Base-by-base conservation (phyloP, 176 grass and related monocot species). In the Eleusine coracana region DNA sequence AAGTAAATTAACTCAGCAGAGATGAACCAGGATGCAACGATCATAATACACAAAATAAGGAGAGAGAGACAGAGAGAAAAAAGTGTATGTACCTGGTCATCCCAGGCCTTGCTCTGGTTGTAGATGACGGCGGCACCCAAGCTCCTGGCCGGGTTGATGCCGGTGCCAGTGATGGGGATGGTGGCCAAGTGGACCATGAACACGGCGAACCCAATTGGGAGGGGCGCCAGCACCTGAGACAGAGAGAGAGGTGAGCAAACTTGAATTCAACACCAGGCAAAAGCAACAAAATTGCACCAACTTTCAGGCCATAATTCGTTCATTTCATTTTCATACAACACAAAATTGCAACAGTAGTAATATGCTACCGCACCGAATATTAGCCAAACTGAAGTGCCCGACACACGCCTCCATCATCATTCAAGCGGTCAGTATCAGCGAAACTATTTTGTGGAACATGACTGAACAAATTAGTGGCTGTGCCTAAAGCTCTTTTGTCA, bases 151-250 rank as follows among this genome's bases (percentile, higher is more conserved):
- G 94, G 94, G 80, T 93, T 96, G 83, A 96, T 96, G 34, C 94
- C 94, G 58, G 94, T 96, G 62, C 94, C 94, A 51, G 94, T 96
- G 83, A 96, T 91, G 1, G 94, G 94, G 80, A 96, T 96, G 67
- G 94, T 96, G 17, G 94, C 94, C n/a, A 93, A 37, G 80, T 96
- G 94, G 31, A 96, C 94, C 94, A 93, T 93, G 91, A 96, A 96
- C 62, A 96, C 94, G 42, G 94, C 91, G 85, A 96, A 96, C 8
- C 94, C 94, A 51, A 93, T 96, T 17, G 94, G 94, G 72, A 96
- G 94, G 5, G 94, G 94, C 5, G 94, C 94, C 88, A 96, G 23
- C 1, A 96, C 94, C 94, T 96, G 69, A 6, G 3, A 14, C 9
- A 18, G 23, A 17, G 0, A 55, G 0, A 13, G 10, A 77, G 1